A percentile compares a stretch with the other conserved stretches of the same genome.
phyloP scores from a whole-genome alignment of 1,284 basidiomycete genomes.

The Cystobasidium pallidum region DNA sequence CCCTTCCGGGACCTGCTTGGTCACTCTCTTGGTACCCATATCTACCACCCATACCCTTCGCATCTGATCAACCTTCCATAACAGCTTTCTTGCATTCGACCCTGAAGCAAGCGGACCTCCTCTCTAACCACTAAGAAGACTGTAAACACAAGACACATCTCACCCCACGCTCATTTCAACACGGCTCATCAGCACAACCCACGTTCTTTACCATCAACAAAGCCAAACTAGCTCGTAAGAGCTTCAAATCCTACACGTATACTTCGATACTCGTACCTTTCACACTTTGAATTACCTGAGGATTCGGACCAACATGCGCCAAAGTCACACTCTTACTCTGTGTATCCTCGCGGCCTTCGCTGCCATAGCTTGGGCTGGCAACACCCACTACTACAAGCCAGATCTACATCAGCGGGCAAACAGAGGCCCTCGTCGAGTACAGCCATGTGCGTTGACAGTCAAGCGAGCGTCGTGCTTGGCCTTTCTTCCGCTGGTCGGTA shows the following conservation, averaged over 20 bases:
- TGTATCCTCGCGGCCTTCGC: conserved; percentile 10
- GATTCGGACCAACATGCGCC: background rate
- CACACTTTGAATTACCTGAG: no score
- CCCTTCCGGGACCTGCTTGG: background rate
- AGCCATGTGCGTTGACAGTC: background rate
- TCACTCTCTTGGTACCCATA: background rate
- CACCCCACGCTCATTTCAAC: conserved; percentile 4
- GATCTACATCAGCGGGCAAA: conserved; percentile 19
- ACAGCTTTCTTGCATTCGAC: background rate
- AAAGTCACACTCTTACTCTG: conserved; percentile 6
- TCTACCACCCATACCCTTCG: background rate
- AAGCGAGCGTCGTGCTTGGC: background rate
- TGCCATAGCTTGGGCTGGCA: conserved; percentile 27
- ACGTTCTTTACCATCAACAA: background rate
- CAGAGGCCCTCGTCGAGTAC: conserved; percentile 19
- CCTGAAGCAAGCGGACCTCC: background rate
- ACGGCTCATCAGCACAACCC: conserved; percentile 12
- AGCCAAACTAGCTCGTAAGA: background rate
- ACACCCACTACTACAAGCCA: conserved; percentile 26
- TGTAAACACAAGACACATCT: no score
- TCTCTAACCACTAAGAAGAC: background rate
- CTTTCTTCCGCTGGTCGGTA: no score
- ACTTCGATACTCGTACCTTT: background rate
- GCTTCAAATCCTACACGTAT: background rate
- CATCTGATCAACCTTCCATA: background rate